These are phyloP conservation scores for Hypholoma fasciculare DNA, from an alignment of 768 basidiomycete genomes.

Conservation along the genomic window DNA sequence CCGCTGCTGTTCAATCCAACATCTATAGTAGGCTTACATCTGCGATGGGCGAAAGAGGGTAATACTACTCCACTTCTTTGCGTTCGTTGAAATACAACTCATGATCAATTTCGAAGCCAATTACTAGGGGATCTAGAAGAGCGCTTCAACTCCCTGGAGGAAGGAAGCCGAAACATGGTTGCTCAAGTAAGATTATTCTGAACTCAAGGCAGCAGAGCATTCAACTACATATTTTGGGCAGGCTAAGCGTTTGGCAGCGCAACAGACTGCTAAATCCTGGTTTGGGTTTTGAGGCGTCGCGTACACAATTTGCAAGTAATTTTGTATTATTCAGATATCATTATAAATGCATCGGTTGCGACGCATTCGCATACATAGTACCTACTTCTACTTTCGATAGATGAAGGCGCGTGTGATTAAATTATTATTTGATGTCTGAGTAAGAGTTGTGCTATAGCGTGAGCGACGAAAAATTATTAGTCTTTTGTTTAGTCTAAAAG, in stretches of 20 bases:
- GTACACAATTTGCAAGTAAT: neutral
- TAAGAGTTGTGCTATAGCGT: too few species aligned
- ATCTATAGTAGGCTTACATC: slow-evolving; percentile 49
- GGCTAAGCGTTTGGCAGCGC: slow-evolving; percentile 64
- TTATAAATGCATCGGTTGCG: too few species aligned
- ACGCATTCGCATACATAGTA: too few species aligned
- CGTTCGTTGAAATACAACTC: neutral
- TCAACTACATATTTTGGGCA: slow-evolving; percentile 16
- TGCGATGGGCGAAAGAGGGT: slow-evolving; percentile 68
- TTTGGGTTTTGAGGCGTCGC: slow-evolving; percentile 45
- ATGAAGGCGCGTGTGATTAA: too few species aligned
- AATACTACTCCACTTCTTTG: slow-evolving; percentile 14
- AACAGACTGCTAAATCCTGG: slow-evolving; percentile 67
- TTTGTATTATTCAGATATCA: neutral
- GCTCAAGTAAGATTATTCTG: slow-evolving; percentile 43
- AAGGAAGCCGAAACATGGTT: slow-evolving; percentile 67
- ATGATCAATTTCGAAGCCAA: slow-evolving; percentile 40
- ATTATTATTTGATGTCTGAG: too few species aligned
- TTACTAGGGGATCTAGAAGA: slow-evolving; percentile 61
- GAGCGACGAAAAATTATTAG: too few species aligned
- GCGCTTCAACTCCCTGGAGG: slow-evolving; percentile 61
- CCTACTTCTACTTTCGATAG: too few species aligned
- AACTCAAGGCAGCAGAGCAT: too few species aligned
- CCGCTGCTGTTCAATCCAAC: slow-evolving; percentile 35
- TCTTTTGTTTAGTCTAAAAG: too few species aligned